phyloP scores from a whole-genome alignment of 805 yeast species.

The Ogataea siamensis region DNA sequence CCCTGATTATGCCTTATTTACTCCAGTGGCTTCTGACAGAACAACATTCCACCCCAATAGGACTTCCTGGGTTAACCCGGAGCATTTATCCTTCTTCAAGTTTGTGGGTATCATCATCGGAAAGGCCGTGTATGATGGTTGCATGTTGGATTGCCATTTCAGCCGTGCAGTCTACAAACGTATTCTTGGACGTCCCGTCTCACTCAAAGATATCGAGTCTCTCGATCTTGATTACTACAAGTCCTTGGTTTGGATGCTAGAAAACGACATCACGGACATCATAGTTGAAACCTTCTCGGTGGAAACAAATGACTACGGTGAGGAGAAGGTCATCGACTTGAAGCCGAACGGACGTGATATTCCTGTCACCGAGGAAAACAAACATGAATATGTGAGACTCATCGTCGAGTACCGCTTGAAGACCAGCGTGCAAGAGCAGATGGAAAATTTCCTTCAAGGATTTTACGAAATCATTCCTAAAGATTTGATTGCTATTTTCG shows the following conservation, averaged over 20 bases:
- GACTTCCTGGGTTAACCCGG: constrained; percentile 89
- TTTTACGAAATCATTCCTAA: constrained; percentile 88
- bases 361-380: constrained; percentile 86
- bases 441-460: constrained; percentile 81
- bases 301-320: constrained; percentile 92
- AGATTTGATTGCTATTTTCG: constrained; percentile 81
- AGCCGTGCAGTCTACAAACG: constrained; percentile 92
- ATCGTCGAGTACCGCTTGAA: constrained; percentile 87
- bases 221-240: constrained; percentile 90
- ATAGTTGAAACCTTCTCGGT: constrained; percentile 93
- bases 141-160: constrained; percentile 89
- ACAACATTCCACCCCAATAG: constrained; percentile 96
- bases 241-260: constrained; percentile 92
- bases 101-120: constrained; percentile 94
- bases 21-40: constrained; percentile 87
- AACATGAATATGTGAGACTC: constrained; percentile 79
- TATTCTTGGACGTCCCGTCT: constrained; percentile 73
- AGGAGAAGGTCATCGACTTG: constrained; percentile 77
- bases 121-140: constrained; percentile 85
- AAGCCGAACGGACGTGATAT: constrained; percentile 79
- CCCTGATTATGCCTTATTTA: constrained; percentile 88
- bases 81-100: constrained; percentile 87
- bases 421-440: constrained; percentile 80
- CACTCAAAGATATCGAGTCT: constrained; percentile 91
- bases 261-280: constrained; percentile 93